A percentile compares a stretch with the other conserved stretches of the same genome.
Conservation (phyloP, 2,329 filamentous ascomycete genomes). For the Penicillium sp. region DNA sequence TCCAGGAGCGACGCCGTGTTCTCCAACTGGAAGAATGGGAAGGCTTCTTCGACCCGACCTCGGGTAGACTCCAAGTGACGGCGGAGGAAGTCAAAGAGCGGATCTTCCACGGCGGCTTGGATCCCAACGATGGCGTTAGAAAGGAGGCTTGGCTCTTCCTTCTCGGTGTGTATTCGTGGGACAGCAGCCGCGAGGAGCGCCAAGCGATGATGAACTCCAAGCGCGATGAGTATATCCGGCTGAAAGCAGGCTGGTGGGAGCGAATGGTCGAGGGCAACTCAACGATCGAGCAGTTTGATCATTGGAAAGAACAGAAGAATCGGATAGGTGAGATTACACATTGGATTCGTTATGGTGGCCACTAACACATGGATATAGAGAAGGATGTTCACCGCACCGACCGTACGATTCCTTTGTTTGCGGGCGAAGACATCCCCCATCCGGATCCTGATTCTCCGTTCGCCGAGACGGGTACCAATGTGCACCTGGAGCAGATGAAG, state of each 20-base stretch:
- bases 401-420: conserved; percentile 89
- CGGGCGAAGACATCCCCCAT: conserved; percentile 93
- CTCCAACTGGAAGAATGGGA: conserved; percentile 86
- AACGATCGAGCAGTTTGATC: conserved; percentile 79
- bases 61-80: conserved; percentile 74
- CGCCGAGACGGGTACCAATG: conserved; percentile 87
- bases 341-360: conserved; percentile 5
- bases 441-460: conserved; percentile 96
- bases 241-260: conserved; percentile 98
- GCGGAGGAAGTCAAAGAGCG: conserved; percentile 93
- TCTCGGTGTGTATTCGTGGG: conserved; percentile 89
- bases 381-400: conserved; percentile 98
- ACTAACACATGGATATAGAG: conserved; percentile 61
- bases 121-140: conserved; percentile 83
- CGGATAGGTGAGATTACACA: conserved; percentile 74
- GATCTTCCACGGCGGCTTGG: conserved; percentile 92
- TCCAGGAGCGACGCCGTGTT: conserved; percentile 73
- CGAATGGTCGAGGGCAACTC: conserved; percentile 78
- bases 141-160: conserved; percentile 98
- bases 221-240: conserved; percentile 86
- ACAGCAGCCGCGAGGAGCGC: conserved; percentile 82
- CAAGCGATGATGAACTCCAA: conserved; percentile 79
- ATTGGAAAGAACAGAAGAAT: conserved; percentile 92
- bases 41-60: conserved; percentile 76
- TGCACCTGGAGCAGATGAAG: conserved; percentile 98